Conservation (phyloP, 768 basidiomycete species). For the Filobasidium floriforme region DNA sequence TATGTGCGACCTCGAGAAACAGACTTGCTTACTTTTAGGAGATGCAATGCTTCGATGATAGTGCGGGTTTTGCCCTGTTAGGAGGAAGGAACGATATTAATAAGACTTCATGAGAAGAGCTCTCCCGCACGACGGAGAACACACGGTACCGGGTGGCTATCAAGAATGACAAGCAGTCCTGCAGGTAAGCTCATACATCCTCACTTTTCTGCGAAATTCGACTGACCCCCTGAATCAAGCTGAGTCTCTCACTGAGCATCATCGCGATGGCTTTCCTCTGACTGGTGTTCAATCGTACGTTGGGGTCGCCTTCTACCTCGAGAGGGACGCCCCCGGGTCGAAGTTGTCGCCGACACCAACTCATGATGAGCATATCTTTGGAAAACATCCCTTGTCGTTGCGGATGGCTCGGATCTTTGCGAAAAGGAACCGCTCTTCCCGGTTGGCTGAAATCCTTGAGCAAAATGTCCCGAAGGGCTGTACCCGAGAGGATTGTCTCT, state of each 20-base stretch:
- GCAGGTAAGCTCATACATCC: no score
- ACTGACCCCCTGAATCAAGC: slow-evolving; percentile 79
- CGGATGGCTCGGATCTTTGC: slow-evolving; percentile 4
- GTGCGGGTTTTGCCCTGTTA: slow-evolving; percentile 82
- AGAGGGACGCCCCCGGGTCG: slow-evolving; percentile 51
- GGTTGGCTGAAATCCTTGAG: slow-evolving; percentile 47
- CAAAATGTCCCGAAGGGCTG: slow-evolving; percentile 63
- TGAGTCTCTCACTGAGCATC: slow-evolving; percentile 72
- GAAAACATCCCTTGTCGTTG: slow-evolving; percentile 53
- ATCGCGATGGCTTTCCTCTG: slow-evolving; percentile 74
- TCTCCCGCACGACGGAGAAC: background rate
- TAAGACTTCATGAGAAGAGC: slow-evolving; percentile 5
- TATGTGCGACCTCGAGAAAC: background rate
- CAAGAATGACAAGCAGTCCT: background rate
- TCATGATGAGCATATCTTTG: slow-evolving; percentile 66
- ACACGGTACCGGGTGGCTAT: slow-evolving; percentile 33
- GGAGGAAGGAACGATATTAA: background rate
- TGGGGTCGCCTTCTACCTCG: slow-evolving; percentile 68
- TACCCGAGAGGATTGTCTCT: slow-evolving; percentile 56
- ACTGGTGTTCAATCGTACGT: slow-evolving; percentile 60
- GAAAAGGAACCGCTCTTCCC: slow-evolving; percentile 13
- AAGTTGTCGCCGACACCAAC: slow-evolving; percentile 70
- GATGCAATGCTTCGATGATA: slow-evolving; percentile 71
- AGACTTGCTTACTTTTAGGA: slow-evolving; percentile 58
- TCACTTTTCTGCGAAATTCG: no score